Evolutionary conservation across 2,329 filamentous ascomycete genomes (phyloP), one percentile per base, ranked within the genome.

Genomic region (Penicillium italicum): DNA sequence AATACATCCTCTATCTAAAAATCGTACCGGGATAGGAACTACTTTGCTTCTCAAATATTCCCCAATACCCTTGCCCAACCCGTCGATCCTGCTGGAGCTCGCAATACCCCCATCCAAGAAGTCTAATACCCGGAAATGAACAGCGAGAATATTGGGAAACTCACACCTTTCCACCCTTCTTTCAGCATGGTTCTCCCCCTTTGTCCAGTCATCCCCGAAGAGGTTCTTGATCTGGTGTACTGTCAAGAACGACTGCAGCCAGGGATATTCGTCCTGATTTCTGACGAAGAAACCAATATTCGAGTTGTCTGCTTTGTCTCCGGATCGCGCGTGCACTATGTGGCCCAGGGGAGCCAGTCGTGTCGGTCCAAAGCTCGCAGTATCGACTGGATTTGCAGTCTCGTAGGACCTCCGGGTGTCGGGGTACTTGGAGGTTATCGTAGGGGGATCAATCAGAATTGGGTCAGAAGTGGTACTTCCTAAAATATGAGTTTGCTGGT

Each of bases 251-350:
- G 50, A 60, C 8, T 69, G 70, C 5, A 78, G 65, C 74, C 76
- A 79, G 4, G 71, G 64, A 59, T 72, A 81, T 58, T 80, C 77
- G 36, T 77, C 74, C 1, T 58, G 59, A 24, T 68, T 59, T 1
- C 72, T 69, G 5, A 76, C 73, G 53, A 77, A 83, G 59, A 80
- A 74, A 0, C 77, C 78, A 10, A 78, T 69, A 51, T 80, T 80
- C 30, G 69, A 70, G 57, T 80, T 74, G 4, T 72, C 70, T 0
- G 71, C 76, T 52, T 80, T 80, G 53, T 80, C 78, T 0, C 74
- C 74, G 6, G 69, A 74, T 4, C 74, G 69, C 22, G 68, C 72
- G 46, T 70, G 70, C 9, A 72, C 72, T 11, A 76, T 58, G 52
- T 60, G 68, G 11, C 72, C 74, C 5, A 76, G 53, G 0, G 65